Percentiles rank a stretch among this genome's conserved stretches.
phyloP scores from a whole-genome alignment of 2,329 filamentous ascomycete genomes.

The Arachnomyces sp. region DNA sequence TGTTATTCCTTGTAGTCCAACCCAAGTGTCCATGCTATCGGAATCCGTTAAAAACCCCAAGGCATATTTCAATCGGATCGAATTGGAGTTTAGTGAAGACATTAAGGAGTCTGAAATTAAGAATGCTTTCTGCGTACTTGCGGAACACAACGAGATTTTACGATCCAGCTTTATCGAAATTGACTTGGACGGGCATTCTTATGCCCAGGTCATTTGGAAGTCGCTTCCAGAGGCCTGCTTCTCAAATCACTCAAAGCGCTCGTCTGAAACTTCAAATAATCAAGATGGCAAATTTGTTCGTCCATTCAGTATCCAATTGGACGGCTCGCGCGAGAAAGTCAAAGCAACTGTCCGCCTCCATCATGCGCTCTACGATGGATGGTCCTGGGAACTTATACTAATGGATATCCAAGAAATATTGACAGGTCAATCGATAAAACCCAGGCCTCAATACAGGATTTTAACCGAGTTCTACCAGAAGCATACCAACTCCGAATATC shows the following conservation, averaged over 20 bases:
- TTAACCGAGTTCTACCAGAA: constrained; percentile 48
- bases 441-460: constrained; percentile 53
- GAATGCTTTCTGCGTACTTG: constrained; percentile 45
- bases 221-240: constrained; percentile 40
- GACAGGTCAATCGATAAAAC: constrained; percentile 17
- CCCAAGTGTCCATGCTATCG: constrained; percentile 73
- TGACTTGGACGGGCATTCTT: constrained; percentile 37
- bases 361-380: constrained; percentile 87
- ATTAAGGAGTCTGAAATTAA: constrained; percentile 35
- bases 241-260: constrained; percentile 20
- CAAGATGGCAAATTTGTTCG: constrained; percentile 26
- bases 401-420: constrained; percentile 56
- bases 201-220: constrained; percentile 60
- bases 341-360: constrained; percentile 55
- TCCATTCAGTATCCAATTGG: constrained; percentile 58
- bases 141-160: constrained; percentile 56
- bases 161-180: constrained; percentile 64
- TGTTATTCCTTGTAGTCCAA: constrained; percentile 57
- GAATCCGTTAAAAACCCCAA: constrained; percentile 56
- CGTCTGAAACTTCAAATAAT: constrained; percentile 15
- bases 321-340: constrained; percentile 13
- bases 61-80: constrained; percentile 72
- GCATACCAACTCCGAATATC: constrained; percentile 22
- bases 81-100: constrained; percentile 48
- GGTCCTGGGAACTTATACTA: constrained; percentile 72